Percentiles rank a stretch among this genome's conserved stretches.
phyloP scores from a whole-genome alignment of 2,329 filamentous ascomycete genomes.

The Colletotrichum cuscutae region DNA sequence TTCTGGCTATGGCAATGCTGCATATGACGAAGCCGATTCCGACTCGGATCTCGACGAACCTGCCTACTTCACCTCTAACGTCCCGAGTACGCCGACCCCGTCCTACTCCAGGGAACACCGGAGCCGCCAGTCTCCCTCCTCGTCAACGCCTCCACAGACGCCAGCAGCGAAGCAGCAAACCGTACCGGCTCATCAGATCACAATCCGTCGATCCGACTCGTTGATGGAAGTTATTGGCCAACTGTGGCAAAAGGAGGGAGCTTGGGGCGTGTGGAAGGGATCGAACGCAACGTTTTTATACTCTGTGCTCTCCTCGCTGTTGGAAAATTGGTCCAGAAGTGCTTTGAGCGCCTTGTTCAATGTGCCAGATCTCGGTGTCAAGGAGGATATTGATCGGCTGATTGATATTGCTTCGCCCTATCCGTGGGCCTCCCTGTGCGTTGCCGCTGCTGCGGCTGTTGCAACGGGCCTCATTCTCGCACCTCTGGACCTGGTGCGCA shows the following conservation, averaged over 20 bases:
- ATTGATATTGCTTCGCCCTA: slow-evolving; percentile 79
- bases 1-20: slow-evolving; percentile 46
- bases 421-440: slow-evolving; percentile 81
- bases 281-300: slow-evolving; percentile 95
- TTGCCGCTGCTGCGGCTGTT: slow-evolving; percentile 72
- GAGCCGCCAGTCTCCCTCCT: slow-evolving; percentile 43
- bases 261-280: slow-evolving; percentile 93
- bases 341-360: slow-evolving; percentile 91
- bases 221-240: slow-evolving; percentile 88
- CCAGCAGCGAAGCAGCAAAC: slow-evolving; percentile 48
- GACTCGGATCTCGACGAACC: slow-evolving; percentile 82
- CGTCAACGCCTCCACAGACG: slow-evolving; percentile 43
- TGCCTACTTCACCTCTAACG: slow-evolving; percentile 82
- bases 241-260: slow-evolving; percentile 89
- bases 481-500: slow-evolving; percentile 90
- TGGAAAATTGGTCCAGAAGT: slow-evolving; percentile 93
- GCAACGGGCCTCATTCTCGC: slow-evolving; percentile 84
- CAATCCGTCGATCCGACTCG: slow-evolving; percentile 80
- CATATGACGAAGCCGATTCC: slow-evolving; percentile 60
- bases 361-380: slow-evolving; percentile 83
- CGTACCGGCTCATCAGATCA: slow-evolving; percentile 69
- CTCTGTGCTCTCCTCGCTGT: slow-evolving; percentile 82
- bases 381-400: slow-evolving; percentile 81
- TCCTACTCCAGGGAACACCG: slow-evolving; percentile 48
- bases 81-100: slow-evolving; percentile 64